phyloP scores from a whole-genome alignment of 2,329 filamentous ascomycete species.

The Fusarium kyushuense region DNA sequence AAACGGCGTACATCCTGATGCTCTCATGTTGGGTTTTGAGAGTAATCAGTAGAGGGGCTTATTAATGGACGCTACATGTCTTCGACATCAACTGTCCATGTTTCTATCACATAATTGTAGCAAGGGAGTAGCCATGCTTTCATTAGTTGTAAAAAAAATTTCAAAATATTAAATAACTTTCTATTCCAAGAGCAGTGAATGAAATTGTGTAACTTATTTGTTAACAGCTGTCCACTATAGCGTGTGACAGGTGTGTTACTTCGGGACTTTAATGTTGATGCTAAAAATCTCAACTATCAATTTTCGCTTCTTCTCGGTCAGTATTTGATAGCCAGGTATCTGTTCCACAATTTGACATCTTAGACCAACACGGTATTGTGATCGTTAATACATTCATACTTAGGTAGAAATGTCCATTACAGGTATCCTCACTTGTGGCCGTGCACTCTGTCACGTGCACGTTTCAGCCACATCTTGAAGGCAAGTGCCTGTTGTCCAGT shows the following conservation, averaged over 20 bases:
- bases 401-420: background rate
- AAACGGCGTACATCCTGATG: slow-evolving; percentile 49
- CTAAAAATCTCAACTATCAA: no score
- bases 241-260: no score
- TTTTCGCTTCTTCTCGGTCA: no score
- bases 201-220: no score
- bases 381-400: background rate
- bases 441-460: slow-evolving; percentile 44
- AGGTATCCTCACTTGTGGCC: slow-evolving; percentile 6
- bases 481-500: slow-evolving; percentile 40
- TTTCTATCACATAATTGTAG: slow-evolving; percentile 43
- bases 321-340: no score
- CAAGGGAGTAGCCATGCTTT: slow-evolving; percentile 47
- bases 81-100: slow-evolving; percentile 37
- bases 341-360: no score
- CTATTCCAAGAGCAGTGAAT: no score
- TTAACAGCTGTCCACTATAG: no score
- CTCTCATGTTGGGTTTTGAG: slow-evolving; percentile 43
- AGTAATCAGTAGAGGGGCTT: slow-evolving; percentile 45
- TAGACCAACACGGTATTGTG: no score
- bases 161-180: slow-evolving; percentile 33
- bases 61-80: slow-evolving; percentile 35
- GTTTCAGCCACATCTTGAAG: slow-evolving; percentile 24
- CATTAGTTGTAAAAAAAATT: slow-evolving; percentile 48
- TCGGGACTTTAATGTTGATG: no score